A percentile compares a stretch with the other conserved stretches of the same genome.
Evolutionary conservation across 352 stramenopile species (phyloP).

Genomic region (Albugo candida): DNA sequence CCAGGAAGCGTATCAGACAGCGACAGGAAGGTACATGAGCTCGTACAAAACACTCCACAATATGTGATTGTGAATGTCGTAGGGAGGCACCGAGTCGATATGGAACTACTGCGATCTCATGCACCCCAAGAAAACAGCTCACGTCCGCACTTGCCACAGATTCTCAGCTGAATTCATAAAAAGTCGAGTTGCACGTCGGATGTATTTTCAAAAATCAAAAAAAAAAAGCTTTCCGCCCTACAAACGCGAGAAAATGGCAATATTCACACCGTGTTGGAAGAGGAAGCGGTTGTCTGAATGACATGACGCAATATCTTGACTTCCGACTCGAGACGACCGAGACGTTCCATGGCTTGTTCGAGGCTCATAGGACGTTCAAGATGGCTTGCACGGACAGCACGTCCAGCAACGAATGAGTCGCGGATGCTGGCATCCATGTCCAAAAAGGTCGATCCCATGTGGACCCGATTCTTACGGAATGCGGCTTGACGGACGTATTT

Average conservation of each 20-base stretch:
- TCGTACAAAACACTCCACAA: neutral
- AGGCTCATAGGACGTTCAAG: constrained; percentile 37
- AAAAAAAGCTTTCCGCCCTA: too few relatives aligned
- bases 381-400: constrained; percentile 18
- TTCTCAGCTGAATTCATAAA: constrained; percentile 17
- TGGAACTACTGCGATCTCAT: neutral
- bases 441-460: constrained; percentile 38
- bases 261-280: neutral
- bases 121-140: constrained; percentile 7
- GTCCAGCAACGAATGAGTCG: constrained; percentile 60
- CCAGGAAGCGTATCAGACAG: constrained; percentile 21
- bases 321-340: constrained; percentile 37
- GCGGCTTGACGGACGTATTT: constrained; percentile 37
- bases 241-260: too few relatives aligned
- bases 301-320: constrained; percentile 47
- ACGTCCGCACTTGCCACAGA: constrained; percentile 28
- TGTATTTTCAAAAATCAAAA: too few relatives aligned
- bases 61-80: constrained; percentile 5
- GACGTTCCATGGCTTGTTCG: constrained; percentile 53
- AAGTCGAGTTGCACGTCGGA: too few relatives aligned
- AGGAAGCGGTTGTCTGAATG: constrained; percentile 27
- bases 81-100: constrained; percentile 8
- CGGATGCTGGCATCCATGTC: constrained; percentile 45
- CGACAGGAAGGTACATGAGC: constrained; percentile 25
- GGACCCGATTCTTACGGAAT: constrained; percentile 59